A percentile compares a stretch with the other conserved stretches of the same genome.
phyloP scores from a whole-genome alignment of 75 land plant species.

The Pseudotsuga menziesii region DNA sequence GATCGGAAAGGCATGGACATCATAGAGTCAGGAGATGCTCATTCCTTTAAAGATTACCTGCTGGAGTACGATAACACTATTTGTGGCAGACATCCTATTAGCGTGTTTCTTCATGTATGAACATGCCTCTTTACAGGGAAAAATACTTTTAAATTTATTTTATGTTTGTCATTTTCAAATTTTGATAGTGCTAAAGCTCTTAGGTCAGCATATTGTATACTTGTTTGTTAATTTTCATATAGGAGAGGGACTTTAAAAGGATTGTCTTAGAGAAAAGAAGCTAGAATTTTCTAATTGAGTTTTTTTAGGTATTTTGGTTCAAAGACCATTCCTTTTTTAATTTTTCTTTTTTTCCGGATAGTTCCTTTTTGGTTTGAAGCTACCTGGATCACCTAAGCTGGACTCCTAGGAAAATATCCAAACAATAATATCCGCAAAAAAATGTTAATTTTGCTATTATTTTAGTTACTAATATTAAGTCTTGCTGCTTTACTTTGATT shows the following conservation, averaged over 20 bases:
- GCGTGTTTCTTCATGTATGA: slow-evolving; percentile 93
- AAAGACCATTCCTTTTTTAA: background rate
- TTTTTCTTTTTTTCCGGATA: background rate
- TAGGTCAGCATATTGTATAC: background rate
- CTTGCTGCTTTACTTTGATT: background rate
- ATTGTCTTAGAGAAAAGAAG: background rate
- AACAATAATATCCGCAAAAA: background rate
- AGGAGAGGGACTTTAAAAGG: slow-evolving; percentile 4
- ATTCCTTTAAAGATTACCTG: slow-evolving; percentile 75
- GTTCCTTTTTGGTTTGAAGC: background rate
- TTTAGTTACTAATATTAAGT: background rate
- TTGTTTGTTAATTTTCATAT: background rate
- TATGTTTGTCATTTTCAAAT: background rate
- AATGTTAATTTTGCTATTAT: too few species aligned
- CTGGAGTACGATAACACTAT: slow-evolving; percentile 86
- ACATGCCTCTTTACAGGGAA: background rate
- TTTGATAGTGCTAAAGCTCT: background rate
- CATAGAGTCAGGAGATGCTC: slow-evolving; percentile 87
- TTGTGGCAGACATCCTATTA: slow-evolving; percentile 96
- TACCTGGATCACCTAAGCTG: background rate
- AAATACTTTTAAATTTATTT: background rate
- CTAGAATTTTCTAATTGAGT: too few species aligned
- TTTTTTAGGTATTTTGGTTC: background rate
- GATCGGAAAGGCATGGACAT: slow-evolving; percentile 89
- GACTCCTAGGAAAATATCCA: background rate